Evolutionary conservation across 805 yeast genomes (phyloP), one percentile per base, ranked within the genome.

Genomic region (Grigorovia humatica): DNA sequence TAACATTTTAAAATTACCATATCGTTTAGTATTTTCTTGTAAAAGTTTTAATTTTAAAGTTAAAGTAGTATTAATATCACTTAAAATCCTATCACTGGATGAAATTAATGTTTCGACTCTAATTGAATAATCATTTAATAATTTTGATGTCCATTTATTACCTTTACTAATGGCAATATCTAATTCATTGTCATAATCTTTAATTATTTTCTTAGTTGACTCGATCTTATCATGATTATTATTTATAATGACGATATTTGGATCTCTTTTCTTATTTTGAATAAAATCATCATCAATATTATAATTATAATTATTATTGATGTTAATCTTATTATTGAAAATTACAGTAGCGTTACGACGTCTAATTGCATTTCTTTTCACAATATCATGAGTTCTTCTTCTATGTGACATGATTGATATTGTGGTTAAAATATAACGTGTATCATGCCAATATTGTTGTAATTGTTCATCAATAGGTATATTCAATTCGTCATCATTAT

Each of bases 21-120:
- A 59, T n/a, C 59, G 58, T 49, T 65, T 68, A 2, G 66, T 60
- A 44, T 63, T 61, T 43, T 66, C 70, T 51, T 66, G 68, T 35
- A 64, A 63, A 18, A 62, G 55, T 54, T 68, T 70, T 30, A 84
- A 68, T 56, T 82, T 83, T 54, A 85, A 66, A 11, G 88, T 75
- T 44, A 83, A 64, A 1, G 88, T 81, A 0, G 91, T 84, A 62
- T 81, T 85, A 50, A 85, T 79, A 59, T 83, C 90, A 54, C 88
- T 84, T 52, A 82, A 77, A 11, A 84, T 76, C 55, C 90, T 70
- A 66, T 84, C 89, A 49, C 85, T 79, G 41, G 74, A 71, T 15
- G 83, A 79, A 46, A 84, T 68, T 51, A 83, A 62, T 48, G 77
- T 80, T 59, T 84, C 89, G 43, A 83, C 74, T 60, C 73, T 74